These are phyloP conservation scores for Persicaria tinctoria DNA, from an alignment of 148 eudicot species.

Conservation along the genomic window DNA sequence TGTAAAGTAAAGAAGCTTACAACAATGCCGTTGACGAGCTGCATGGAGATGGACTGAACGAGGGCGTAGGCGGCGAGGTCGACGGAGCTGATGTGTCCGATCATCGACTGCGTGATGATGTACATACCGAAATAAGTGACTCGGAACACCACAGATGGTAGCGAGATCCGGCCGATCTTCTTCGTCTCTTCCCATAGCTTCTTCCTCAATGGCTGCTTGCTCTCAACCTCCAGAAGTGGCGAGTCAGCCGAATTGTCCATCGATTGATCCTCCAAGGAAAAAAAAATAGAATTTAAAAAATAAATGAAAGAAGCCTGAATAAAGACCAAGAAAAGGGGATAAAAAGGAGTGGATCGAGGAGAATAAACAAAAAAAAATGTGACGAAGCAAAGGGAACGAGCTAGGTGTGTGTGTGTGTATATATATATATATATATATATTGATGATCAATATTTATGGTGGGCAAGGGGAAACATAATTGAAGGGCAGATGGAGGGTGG, in stretches of 20 bases:
- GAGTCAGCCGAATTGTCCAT: neutral
- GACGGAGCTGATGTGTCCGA: neutral
- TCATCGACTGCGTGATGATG: neutral
- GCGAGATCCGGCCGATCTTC: neutral
- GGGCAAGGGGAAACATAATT: too few species aligned
- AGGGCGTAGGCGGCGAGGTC: neutral
- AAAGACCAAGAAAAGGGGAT: too few species aligned
- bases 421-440: too few species aligned
- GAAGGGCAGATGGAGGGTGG: too few species aligned
- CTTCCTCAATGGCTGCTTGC: neutral
- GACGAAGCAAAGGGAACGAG: too few species aligned
- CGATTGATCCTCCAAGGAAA: neutral
- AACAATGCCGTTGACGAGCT: neutral
- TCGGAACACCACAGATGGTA: neutral
- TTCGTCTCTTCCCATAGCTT: neutral
- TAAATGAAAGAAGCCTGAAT: too few species aligned
- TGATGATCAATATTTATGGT: too few species aligned
- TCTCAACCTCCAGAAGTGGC: neutral
- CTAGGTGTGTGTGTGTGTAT: too few species aligned
- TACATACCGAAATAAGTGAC: neutral
- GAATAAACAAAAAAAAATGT: too few species aligned
- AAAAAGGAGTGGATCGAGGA: too few species aligned
- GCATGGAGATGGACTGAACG: neutral
- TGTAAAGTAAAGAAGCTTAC: neutral
- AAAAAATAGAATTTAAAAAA: too few species aligned